Conservation (phyloP, 2,329 filamentous ascomycete species). For the Penicillium crustosum region DNA sequence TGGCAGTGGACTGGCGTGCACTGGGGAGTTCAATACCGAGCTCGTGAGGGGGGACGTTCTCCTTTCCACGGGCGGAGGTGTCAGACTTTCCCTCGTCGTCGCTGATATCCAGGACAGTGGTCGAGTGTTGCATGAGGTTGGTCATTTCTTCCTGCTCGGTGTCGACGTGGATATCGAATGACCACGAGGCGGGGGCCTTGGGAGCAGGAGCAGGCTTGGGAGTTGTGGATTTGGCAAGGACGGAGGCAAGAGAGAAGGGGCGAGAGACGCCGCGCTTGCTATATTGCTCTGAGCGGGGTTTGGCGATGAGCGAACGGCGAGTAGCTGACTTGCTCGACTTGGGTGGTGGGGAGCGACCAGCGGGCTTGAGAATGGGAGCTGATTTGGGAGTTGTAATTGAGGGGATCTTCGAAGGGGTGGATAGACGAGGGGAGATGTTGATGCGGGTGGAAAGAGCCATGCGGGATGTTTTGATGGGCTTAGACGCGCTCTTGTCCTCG, state of each 20-base stretch:
- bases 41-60: constrained; percentile 77
- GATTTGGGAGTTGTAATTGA: constrained; percentile 43
- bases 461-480: constrained; percentile 52
- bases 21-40: constrained; percentile 61
- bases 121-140: constrained; percentile 88
- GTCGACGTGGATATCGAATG: constrained; percentile 94
- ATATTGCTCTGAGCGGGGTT: constrained; percentile 68
- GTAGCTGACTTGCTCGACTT: constrained; percentile 69
- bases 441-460: constrained; percentile 32
- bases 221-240: constrained; percentile 59
- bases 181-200: constrained; percentile 60
- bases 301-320: constrained; percentile 64
- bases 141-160: constrained; percentile 86
- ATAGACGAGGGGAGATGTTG: constrained; percentile 22
- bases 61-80: constrained; percentile 71
- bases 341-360: constrained; percentile 74
- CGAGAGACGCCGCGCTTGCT: constrained; percentile 48
- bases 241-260: constrained; percentile 82
- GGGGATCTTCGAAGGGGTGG: constrained; percentile 28
- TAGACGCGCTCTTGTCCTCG: constrained; percentile 37
- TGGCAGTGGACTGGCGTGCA: constrained; percentile 19
- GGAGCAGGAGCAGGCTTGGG: constrained; percentile 53
- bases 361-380: constrained; percentile 64
- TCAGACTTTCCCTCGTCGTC: constrained; percentile 70
- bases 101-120: constrained; percentile 81